Percentiles rank a stretch among this genome's conserved stretches.
phyloP scores from a whole-genome alignment of 257 asterid species.

The Marsdenia floribunda region DNA sequence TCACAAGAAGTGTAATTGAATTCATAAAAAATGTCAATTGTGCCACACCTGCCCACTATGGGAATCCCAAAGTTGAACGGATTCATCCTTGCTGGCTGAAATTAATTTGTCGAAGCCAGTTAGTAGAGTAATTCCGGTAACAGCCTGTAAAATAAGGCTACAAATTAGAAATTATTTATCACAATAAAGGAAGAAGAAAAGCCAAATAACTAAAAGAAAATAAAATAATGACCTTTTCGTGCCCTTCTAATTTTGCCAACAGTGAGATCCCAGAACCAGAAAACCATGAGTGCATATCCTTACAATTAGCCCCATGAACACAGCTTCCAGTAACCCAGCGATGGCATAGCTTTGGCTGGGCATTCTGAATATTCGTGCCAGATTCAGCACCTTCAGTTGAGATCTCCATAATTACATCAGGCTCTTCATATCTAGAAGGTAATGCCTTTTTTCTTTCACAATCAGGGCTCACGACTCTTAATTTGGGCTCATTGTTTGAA shows the following conservation, averaged over 20 bases:
- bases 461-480: too few relatives aligned
- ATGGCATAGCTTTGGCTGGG: too few relatives aligned
- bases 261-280: conserved; percentile 42
- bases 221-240: conserved; percentile 29
- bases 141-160: conserved; percentile 22
- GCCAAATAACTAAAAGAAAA: not conserved
- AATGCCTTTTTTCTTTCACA: too few relatives aligned
- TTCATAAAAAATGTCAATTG: not conserved
- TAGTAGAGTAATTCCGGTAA: conserved; percentile 48
- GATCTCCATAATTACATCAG: too few relatives aligned
- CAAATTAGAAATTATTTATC: not conserved
- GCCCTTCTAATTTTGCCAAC: conserved; percentile 49
- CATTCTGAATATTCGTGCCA: too few relatives aligned
- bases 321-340: too few relatives aligned
- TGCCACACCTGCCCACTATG: conserved; percentile 42
- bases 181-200: not conserved
- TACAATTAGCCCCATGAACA: conserved; percentile 47
- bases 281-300: conserved; percentile 40
- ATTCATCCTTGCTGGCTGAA: conserved; percentile 37
- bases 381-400: too few relatives aligned
- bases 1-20: not conserved
- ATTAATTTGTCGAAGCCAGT: conserved; percentile 39
- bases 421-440: too few relatives aligned
- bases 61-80: conserved; percentile 45
- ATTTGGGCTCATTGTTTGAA: too few relatives aligned